Percentiles rank a stretch among this genome's conserved stretches.
These are phyloP conservation scores for Taphrina pruni DNA, from an alignment of 1,139 yeast species.

Conservation along the genomic window DNA sequence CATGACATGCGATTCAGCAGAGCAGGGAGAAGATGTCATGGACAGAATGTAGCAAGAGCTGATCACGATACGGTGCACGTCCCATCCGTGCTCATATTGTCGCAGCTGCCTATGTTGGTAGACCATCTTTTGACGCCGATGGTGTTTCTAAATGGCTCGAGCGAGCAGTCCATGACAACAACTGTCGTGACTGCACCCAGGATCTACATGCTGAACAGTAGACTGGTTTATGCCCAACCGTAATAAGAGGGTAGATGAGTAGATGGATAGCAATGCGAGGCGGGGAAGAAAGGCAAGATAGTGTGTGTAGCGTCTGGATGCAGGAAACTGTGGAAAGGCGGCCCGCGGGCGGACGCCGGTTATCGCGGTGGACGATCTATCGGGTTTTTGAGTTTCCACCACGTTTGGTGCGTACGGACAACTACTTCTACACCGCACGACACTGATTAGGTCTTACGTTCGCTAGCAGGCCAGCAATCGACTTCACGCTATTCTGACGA, in stretches of 20 bases:
- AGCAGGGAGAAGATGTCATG: too few species aligned
- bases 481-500: background rate
- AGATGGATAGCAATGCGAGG: too few species aligned
- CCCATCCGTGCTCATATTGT: slow-evolving; percentile 11
- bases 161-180: background rate
- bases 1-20: too few species aligned
- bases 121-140: too few species aligned
- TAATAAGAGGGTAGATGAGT: too few species aligned
- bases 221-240: too few species aligned
- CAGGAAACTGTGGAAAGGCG: too few species aligned
- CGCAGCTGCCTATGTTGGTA: background rate
- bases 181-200: background rate
- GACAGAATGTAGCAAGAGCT: background rate
- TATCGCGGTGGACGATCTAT: slow-evolving; percentile 17
- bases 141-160: background rate
- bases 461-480: background rate
- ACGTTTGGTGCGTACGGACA: background rate
- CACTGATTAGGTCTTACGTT: background rate
- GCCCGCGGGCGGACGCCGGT: slow-evolving; percentile 3
- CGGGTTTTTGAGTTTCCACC: background rate
- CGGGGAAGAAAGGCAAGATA: too few species aligned
- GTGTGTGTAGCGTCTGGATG: too few species aligned
- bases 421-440: too few species aligned
- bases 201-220: too few species aligned
- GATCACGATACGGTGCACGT: slow-evolving; percentile 7